Conservation (phyloP, 169 alveolate species). For the Sarcocystis neurona region DNA sequence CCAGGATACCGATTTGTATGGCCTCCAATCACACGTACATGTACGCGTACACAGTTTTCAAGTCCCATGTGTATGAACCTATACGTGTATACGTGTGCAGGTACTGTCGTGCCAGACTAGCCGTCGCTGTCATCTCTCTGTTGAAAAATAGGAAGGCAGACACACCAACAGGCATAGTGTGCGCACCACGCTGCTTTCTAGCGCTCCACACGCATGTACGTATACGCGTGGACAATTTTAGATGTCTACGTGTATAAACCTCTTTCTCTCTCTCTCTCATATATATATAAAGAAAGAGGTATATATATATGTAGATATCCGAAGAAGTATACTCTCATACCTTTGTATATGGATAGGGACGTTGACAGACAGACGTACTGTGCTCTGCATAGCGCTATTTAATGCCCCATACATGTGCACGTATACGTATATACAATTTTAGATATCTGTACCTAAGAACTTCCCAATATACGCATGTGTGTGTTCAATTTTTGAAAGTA, state of each 20-base stretch:
- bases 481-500: too few species aligned
- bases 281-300: neutral
- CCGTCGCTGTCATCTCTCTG: neutral
- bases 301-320: too few species aligned
- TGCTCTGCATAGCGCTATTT: neutral
- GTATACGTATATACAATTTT: neutral
- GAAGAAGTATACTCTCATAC: neutral
- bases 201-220: too few species aligned
- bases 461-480: too few species aligned
- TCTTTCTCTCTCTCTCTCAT: neutral
- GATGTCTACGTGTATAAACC: neutral
- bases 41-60: too few species aligned
- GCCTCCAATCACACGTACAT: too few species aligned
- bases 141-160: neutral
- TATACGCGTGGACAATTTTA: too few species aligned
- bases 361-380: neutral
- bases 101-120: neutral
- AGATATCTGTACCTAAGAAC: neutral
- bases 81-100: neutral
- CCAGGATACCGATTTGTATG: neutral
- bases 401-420: neutral
- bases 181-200: too few species aligned
- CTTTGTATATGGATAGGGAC: neutral
- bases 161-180: neutral
- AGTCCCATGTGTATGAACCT: neutral